Percentiles rank a stretch among this genome's conserved stretches.
Evolutionary conservation across 768 basidiomycete species (phyloP).

Genomic region (Tulasnella sp.): DNA sequence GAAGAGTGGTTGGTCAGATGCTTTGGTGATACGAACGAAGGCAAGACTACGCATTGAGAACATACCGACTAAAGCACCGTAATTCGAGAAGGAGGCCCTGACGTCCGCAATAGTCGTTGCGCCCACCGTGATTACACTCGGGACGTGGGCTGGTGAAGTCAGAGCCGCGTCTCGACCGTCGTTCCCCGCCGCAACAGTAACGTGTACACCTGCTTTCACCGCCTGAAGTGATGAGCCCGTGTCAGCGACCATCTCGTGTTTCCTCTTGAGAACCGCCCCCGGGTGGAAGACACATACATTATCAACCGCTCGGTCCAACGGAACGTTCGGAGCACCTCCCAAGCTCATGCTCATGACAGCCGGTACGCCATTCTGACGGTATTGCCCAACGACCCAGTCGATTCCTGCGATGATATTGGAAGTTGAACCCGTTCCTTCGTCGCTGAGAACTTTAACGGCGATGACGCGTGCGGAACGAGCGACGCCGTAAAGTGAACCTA

Average conservation of each 20-base stretch:
- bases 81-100: constrained; percentile 76
- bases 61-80: constrained; percentile 16
- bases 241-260: not conserved
- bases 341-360: constrained; percentile 43
- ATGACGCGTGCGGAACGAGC: constrained; percentile 41
- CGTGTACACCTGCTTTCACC: constrained; percentile 28
- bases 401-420: constrained; percentile 38
- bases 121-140: constrained; percentile 32
- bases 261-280: not conserved
- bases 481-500: constrained; percentile 40
- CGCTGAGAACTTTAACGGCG: constrained; percentile 46
- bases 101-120: constrained; percentile 62
- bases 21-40: not conserved
- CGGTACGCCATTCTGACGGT: constrained; percentile 36
- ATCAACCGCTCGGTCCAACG: constrained; percentile 41
- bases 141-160: constrained; percentile 31
- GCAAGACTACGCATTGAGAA: not conserved
- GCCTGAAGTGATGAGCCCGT: not conserved
- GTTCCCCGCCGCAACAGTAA: constrained; percentile 33
- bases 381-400: constrained; percentile 38
- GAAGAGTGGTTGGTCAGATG: not conserved
- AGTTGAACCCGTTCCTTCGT: constrained; percentile 37
- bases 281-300: constrained; percentile 10
- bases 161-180: constrained; percentile 29
- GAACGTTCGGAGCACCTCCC: constrained; percentile 36